These are phyloP conservation scores for Hypoxylon sp. DNA, from an alignment of 2,329 filamentous ascomycete species.

Conservation along the genomic window DNA sequence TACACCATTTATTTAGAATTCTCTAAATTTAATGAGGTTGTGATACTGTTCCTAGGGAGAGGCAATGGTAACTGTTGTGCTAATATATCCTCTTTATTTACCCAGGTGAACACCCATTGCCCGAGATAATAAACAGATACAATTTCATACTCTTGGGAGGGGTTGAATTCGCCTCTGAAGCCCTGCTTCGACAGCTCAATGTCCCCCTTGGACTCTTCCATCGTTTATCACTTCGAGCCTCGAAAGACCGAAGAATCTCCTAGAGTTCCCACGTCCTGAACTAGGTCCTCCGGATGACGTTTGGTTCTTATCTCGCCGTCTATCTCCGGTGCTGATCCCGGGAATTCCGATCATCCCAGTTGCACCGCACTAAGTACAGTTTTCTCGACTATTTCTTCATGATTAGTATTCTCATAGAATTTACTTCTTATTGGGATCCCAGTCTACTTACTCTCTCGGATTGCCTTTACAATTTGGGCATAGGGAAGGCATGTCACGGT, in stretches of 20 bases:
- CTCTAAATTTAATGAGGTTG: too few species aligned
- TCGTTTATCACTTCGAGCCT: slow-evolving; percentile 22
- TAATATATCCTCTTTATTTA: too few species aligned
- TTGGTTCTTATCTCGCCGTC: slow-evolving; percentile 26
- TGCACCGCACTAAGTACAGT: slow-evolving; percentile 34
- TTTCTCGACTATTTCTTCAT: slow-evolving; percentile 23
- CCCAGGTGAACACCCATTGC: too few species aligned
- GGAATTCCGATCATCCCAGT: slow-evolving; percentile 40
- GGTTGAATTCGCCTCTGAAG: too few species aligned
- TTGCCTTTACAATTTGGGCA: slow-evolving; percentile 42
- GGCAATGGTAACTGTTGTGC: too few species aligned
- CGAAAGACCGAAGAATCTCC: slow-evolving; percentile 30
- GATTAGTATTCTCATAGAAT: neutral
- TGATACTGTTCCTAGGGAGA: too few species aligned
- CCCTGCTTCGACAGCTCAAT: neutral
- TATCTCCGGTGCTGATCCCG: slow-evolving; percentile 18
- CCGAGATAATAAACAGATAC: too few species aligned
- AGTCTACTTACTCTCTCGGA: slow-evolving; percentile 35
- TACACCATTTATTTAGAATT: too few species aligned
- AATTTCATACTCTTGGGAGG: too few species aligned
- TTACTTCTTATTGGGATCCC: accelerated
- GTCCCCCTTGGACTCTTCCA: neutral
- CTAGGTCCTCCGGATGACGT: slow-evolving; percentile 34
- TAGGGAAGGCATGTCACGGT: slow-evolving; percentile 40
- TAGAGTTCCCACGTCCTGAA: slow-evolving; percentile 36